Evolutionary conservation across 2,329 filamentous ascomycete species (phyloP).

Genomic region (Rhytidhysteron rufulum): DNA sequence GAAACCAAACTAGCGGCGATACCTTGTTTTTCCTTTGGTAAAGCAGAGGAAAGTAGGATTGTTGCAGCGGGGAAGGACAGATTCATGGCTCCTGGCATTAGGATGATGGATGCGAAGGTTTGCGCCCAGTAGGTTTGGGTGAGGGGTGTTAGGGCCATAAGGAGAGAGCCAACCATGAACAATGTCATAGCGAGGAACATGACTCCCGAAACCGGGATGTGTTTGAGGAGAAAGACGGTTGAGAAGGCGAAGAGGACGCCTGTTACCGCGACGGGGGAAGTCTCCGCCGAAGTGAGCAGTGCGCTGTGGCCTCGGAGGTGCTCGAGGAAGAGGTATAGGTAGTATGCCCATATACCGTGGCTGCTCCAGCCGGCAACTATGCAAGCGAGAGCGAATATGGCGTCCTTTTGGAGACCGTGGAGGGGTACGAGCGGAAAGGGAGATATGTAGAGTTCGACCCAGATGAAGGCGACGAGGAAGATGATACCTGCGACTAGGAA

Average conservation of each 20-base stretch:
- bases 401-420: conserved; percentile 17
- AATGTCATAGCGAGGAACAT: conserved; percentile 29
- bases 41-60: conserved; percentile 36
- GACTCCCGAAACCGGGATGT: conserved; percentile 14
- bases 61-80: conserved; percentile 41
- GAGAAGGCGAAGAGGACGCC: conserved; percentile 8
- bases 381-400: conserved; percentile 17
- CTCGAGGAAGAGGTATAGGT: conserved; percentile 28
- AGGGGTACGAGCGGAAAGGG: conserved; percentile 18
- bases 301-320: conserved; percentile 24
- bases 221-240: conserved; percentile 6
- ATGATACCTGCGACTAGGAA: conserved; percentile 15
- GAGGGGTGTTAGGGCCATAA: conserved; percentile 39
- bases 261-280: conserved; percentile 6
- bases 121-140: conserved; percentile 43
- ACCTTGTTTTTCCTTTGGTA: conserved; percentile 39
- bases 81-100: conserved; percentile 40
- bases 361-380: conserved; percentile 17
- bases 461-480: conserved; percentile 11
- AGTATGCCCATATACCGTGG: conserved; percentile 29
- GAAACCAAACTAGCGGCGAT: conserved; percentile 38
- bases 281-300: conserved; percentile 20
- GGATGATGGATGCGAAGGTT: conserved; percentile 26
- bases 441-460: conserved; percentile 20
- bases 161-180: conserved; percentile 32